A percentile compares a stretch with the other conserved stretches of the same genome.
Conservation (phyloP, 768 basidiomycete genomes). For the Mycena chlorophos region DNA sequence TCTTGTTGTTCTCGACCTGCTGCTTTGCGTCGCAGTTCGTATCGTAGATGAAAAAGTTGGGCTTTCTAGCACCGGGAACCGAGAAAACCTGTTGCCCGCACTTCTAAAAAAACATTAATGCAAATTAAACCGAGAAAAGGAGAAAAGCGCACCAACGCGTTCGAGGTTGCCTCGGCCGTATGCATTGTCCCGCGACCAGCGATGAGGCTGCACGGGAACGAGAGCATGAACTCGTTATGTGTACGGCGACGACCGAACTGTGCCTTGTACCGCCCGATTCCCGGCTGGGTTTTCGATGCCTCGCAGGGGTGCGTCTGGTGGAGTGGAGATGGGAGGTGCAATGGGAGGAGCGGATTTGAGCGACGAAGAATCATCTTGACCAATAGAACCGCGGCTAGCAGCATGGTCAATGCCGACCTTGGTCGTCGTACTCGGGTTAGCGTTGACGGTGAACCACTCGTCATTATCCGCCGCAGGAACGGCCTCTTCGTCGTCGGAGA, state of each 20-base stretch:
- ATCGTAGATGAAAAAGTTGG: slow-evolving; percentile 25
- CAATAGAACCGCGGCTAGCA: slow-evolving; percentile 12
- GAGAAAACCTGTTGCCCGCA: slow-evolving; percentile 23
- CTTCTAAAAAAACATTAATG: not conserved
- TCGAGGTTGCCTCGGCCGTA: slow-evolving; percentile 20
- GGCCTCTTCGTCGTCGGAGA: not conserved
- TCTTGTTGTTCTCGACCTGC: slow-evolving; percentile 4
- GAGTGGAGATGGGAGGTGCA: too few relatives aligned
- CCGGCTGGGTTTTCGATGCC: slow-evolving; percentile 1
- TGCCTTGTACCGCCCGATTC: slow-evolving; percentile 13
- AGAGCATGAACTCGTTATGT: slow-evolving; percentile 24
- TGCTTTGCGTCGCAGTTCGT: slow-evolving; percentile 18
- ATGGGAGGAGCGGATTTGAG: too few relatives aligned
- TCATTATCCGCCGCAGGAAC: not conserved
- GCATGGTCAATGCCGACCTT: not conserved
- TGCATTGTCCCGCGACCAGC: slow-evolving; percentile 20
- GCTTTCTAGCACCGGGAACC: slow-evolving; percentile 26
- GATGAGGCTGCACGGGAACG: slow-evolving; percentile 25
- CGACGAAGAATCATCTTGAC: slow-evolving; percentile 5
- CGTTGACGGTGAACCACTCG: slow-evolving; percentile 13
- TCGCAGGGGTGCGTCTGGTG: slow-evolving; percentile 1
- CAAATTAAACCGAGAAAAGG: not conserved
- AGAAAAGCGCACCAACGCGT: slow-evolving; percentile 18
- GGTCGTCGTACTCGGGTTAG: not conserved
- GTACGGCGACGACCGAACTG: slow-evolving; percentile 17